Base-by-base conservation (phyloP, 805 yeast species). In the Metschnikowia similis region DNA sequence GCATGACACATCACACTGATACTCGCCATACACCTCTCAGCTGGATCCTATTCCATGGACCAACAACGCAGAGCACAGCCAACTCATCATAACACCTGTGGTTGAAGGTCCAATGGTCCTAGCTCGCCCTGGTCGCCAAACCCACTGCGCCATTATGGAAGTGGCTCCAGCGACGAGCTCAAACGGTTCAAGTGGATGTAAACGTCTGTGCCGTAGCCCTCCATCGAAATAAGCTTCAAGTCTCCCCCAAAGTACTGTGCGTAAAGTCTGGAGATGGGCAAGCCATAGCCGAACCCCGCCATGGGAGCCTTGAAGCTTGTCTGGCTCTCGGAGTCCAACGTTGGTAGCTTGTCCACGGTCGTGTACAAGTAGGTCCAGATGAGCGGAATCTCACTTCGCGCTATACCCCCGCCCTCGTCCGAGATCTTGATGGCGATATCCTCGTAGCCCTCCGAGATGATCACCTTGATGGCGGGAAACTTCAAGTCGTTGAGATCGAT, bases 371-470 rank as follows among this genome's bases (percentile, higher is more conserved):
- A 89, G 0, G 96, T 87, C 96, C 96, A 90, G 40, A 89, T 87
- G 55, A 87, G 74, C 3, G 96, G 94, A 13, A 87, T 80, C 48
- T 87, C 91, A 53, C 88, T 78, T 52, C 96, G 76, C 2, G 96
- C 87, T 52, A 90, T 89, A 21, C 96, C 97, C 30, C 96, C 97
- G 35, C 97, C 97, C 69, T 89, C 96, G 65, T 89, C 97, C 29
- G 91, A 84, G 54, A 89, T 84, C 66, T 90, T 90, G 58, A 89
- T 85, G 8, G 96, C 89, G 57, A 90, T 89, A 61, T 90, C 97
- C 64, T 89, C 96, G 41, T 83, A 80, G 13, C 97, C 97, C 62
- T 89, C 88, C 9, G 91, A 88, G 29, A 89, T 90, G 47, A 90
- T 87, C 26, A 90, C 84, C 67, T 88, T 89, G 38, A 90, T 84